A percentile compares a stretch with the other conserved stretches of the same genome.
Evolutionary conservation across 2,329 filamentous ascomycete genomes (phyloP).

Genomic region (Fusarium cyanostomum): DNA sequence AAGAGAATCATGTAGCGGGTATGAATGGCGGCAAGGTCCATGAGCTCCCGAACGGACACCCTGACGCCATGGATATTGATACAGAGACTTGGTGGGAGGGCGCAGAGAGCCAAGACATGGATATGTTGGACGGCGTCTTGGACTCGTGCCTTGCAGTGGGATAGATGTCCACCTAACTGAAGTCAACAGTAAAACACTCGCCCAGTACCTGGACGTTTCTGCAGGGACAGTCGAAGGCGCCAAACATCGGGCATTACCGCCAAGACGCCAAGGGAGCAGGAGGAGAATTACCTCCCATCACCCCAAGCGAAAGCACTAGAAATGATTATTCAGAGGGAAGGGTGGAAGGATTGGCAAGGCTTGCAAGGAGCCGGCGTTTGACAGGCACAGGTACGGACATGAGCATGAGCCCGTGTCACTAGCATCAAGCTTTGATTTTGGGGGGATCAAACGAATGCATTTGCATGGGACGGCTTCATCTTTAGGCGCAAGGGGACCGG

Average conservation of each 20-base stretch:
- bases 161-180: constrained; percentile 25
- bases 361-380: constrained; percentile 41
- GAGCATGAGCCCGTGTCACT: constrained; percentile 17
- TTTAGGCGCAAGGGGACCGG: constrained; percentile 38
- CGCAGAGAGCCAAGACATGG: constrained; percentile 60
- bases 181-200: background rate
- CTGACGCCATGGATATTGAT: constrained; percentile 69
- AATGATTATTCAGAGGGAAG: constrained; percentile 9
- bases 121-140: constrained; percentile 64
- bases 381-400: constrained; percentile 26
- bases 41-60: constrained; percentile 59
- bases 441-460: constrained; percentile 30
- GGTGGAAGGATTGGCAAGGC: constrained; percentile 27
- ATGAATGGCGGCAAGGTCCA: constrained; percentile 50
- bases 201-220: background rate
- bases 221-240: background rate
- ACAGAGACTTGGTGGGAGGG: constrained; percentile 71
- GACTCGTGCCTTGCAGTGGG: constrained; percentile 64
- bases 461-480: constrained; percentile 40
- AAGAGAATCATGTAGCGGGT: constrained; percentile 45
- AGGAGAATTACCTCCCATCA: background rate
- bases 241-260: background rate
- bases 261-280: background rate
- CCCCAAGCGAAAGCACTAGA: background rate
- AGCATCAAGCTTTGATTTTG: constrained; percentile 19